Evolutionary conservation across 1,284 basidiomycete genomes (phyloP), one percentile per base, ranked within the genome.

Genomic region (Tetrapyrgos nigripes): DNA sequence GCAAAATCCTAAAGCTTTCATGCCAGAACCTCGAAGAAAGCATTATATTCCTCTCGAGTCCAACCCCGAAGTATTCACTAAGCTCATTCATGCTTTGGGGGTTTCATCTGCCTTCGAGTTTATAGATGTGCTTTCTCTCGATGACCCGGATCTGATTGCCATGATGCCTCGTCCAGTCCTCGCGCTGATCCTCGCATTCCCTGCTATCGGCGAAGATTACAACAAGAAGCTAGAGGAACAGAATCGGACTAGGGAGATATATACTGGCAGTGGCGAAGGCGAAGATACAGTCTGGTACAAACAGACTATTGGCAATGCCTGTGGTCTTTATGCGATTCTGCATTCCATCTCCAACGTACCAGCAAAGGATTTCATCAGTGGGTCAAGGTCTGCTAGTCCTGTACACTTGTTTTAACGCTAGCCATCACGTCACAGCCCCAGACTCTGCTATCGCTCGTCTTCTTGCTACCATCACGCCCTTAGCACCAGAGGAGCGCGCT

Each of bases 121-220:
- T 67, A 70, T 76, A 55, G 81, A 83, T 65, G 75, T 83, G 33
- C 74, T 72, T 60, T 80, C 78, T 17, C 64, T 82, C 37, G 77
- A 81, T 50, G 69, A 75, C n/a, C 65, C 66, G 2, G 79, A 79
- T 50, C 65, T 81, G 21, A 70, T 83, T 4, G 68, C 71, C 10
- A 71, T 82, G 60, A 69, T 81, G 24, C 73, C 77, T 1, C 68
- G 74, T 14, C 79, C 79, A 0, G 76, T 78, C 0, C 66, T 74
- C 37, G 82, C 80, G 1, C 69, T 83, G 1, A 73, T 83, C 4
- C 68, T 82, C 19, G 73, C 79, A 14, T 81, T 80, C 60, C 79
- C 77, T n/a, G 66, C 67, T 1, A 66, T 59, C 4, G 49, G 61
- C 17, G 64, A 61, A n/a, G 70, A 71, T 43, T 62, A 68, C 47